phyloP scores from a whole-genome alignment of 2,329 filamentous ascomycete genomes.

The Falciphora oryzae region DNA sequence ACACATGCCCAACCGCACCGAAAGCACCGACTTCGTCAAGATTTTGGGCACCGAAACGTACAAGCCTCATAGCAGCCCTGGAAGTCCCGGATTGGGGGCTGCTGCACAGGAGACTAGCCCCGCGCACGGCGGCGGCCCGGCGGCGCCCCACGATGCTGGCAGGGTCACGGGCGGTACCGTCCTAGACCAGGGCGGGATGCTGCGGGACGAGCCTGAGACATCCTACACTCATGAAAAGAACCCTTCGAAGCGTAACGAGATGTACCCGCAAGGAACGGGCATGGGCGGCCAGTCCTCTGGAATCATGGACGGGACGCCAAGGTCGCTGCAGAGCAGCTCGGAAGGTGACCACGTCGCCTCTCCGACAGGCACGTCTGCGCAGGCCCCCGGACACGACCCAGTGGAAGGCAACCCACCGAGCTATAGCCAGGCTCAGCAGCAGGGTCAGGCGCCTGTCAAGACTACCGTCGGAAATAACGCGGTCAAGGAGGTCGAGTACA shows the following conservation, averaged over 20 bases:
- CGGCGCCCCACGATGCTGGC: not conserved
- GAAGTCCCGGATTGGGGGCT: too few relatives aligned
- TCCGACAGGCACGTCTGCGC: constrained; percentile 5
- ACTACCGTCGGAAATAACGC: not conserved
- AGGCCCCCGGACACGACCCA: constrained; percentile 1
- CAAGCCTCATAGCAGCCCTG: not conserved
- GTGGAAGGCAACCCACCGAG: not conserved
- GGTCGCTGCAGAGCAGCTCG: not conserved
- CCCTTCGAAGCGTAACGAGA: not conserved
- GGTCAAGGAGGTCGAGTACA: constrained; percentile 4
- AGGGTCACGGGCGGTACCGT: not conserved
- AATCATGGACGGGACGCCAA: not conserved
- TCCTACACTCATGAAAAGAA: not conserved
- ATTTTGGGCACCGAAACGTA: constrained; percentile 7
- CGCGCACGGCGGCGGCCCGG: constrained; percentile 6
- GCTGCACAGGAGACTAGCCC: not conserved
- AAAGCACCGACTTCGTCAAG: constrained; percentile 9
- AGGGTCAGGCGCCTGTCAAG: not conserved
- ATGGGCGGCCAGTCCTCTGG: not conserved
- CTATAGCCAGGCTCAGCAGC: not conserved
- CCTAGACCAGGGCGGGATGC: not conserved
- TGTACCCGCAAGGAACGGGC: not conserved
- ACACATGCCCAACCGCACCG: constrained; percentile 7
- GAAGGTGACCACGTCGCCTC: not conserved
- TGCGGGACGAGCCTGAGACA: not conserved